Percentiles rank a stretch among this genome's conserved stretches.
These are phyloP conservation scores for Metschnikowia gelsemii DNA, from an alignment of 805 yeast species.

Conservation along the genomic window DNA sequence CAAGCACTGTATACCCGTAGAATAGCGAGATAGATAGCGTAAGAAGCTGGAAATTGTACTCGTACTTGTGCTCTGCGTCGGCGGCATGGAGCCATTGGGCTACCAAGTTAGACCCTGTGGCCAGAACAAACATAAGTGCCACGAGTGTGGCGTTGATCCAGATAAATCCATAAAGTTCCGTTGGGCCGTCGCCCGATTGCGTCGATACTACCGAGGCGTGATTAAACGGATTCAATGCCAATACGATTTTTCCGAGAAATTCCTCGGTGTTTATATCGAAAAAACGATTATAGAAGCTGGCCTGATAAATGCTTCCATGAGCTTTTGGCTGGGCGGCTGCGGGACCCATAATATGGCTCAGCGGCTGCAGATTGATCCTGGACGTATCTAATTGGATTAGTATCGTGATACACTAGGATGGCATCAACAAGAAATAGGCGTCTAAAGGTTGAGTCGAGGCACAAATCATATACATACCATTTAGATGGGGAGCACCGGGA, in stretches of 20 bases:
- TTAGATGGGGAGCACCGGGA: conserved; percentile 3
- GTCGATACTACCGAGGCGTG: conserved; percentile 20
- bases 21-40: conserved; percentile 68
- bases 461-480: conserved; percentile 12
- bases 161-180: conserved; percentile 81
- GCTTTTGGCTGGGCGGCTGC: neutral
- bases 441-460: too few relatives aligned
- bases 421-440: too few relatives aligned
- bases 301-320: conserved; percentile 43
- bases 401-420: neutral
- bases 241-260: conserved; percentile 52
- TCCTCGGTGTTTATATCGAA: conserved; percentile 69
- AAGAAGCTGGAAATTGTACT: conserved; percentile 59
- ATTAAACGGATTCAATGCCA: conserved; percentile 57
- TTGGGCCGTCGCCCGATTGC: conserved; percentile 30
- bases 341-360: neutral
- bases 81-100: conserved; percentile 50
- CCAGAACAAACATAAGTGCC: conserved; percentile 69
- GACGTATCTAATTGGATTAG: conserved; percentile 9
- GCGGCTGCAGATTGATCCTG: too few relatives aligned
- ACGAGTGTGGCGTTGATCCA: conserved; percentile 89
- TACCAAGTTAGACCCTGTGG: conserved; percentile 67
- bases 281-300: conserved; percentile 60
- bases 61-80: conserved; percentile 45
- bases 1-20: conserved; percentile 70